A percentile compares a stretch with the other conserved stretches of the same genome.
These are phyloP conservation scores for Lachancea thermotolerans DNA, from an alignment of 805 yeast genomes.

Conservation along the genomic window DNA sequence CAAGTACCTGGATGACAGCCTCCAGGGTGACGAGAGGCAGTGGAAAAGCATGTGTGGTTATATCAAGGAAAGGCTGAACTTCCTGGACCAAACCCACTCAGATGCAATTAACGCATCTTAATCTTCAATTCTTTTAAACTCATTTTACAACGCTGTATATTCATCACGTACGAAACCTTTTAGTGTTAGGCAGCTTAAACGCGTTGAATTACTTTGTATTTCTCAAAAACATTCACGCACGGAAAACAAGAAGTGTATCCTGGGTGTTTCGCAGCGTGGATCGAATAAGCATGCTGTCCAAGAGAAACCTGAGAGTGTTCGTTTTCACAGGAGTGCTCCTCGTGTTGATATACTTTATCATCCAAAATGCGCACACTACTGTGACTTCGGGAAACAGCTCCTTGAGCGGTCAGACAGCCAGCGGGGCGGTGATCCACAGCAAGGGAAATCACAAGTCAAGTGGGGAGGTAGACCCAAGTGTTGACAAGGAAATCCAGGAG, in stretches of 20 bases:
- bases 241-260: not conserved
- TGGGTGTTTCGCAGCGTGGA: not conserved
- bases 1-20: constrained; percentile 13
- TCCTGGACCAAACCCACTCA: constrained; percentile 18
- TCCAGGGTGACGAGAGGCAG: constrained; percentile 7
- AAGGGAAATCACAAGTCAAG: not conserved
- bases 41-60: constrained; percentile 22
- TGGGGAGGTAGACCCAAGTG: constrained; percentile 7
- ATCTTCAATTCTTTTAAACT: not conserved
- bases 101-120: constrained; percentile 10
- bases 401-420: not conserved
- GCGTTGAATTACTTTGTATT: not conserved
- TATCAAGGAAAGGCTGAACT: constrained; percentile 14
- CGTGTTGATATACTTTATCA: constrained; percentile 23
- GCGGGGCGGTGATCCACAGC: not conserved
- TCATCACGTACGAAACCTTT: not conserved
- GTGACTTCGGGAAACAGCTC: not conserved
- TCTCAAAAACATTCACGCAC: not conserved
- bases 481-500: constrained; percentile 16
- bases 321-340: constrained; percentile 22
- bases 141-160: not conserved
- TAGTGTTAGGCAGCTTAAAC: not conserved
- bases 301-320: constrained; percentile 25
- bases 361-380: constrained; percentile 20
- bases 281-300: constrained; percentile 6